These are phyloP conservation scores for Eutrema heterophyllum DNA, from an alignment of 345 rosid species.

Conservation along the genomic window DNA sequence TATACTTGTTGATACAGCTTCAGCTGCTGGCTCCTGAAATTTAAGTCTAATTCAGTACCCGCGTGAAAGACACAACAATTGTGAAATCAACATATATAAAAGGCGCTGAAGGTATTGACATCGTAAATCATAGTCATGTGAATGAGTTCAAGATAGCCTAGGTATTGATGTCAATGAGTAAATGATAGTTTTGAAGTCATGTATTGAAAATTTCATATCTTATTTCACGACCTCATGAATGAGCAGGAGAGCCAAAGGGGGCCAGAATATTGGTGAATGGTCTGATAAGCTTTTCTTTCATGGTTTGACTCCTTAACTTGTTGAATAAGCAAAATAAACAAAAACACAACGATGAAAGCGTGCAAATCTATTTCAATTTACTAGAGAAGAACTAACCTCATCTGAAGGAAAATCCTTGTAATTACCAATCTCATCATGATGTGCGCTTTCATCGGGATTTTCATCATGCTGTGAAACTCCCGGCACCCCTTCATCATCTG, in stretches of 20 bases:
- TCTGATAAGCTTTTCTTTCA: neutral
- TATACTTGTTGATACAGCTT: constrained; percentile 30
- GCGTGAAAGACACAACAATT: neutral
- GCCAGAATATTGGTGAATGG: neutral
- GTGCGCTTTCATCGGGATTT: constrained; percentile 13
- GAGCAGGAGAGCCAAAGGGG: neutral
- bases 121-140: neutral
- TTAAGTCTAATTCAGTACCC: constrained; percentile 24
- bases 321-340: neutral
- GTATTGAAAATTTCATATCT: neutral
- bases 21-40: constrained; percentile 32
- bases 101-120: neutral
- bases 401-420: constrained; percentile 45
- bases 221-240: neutral
- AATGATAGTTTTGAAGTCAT: neutral
- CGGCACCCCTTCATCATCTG: constrained; percentile 21
- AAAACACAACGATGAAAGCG: neutral
- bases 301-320: neutral
- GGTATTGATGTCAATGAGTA: neutral
- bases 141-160: neutral
- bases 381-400: constrained; percentile 51
- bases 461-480: constrained; percentile 29
- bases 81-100: neutral
- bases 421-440: constrained; percentile 45
- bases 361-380: neutral